These are phyloP conservation scores for Cicer judaicum DNA, from an alignment of 306 rosid species.

Conservation along the genomic window DNA sequence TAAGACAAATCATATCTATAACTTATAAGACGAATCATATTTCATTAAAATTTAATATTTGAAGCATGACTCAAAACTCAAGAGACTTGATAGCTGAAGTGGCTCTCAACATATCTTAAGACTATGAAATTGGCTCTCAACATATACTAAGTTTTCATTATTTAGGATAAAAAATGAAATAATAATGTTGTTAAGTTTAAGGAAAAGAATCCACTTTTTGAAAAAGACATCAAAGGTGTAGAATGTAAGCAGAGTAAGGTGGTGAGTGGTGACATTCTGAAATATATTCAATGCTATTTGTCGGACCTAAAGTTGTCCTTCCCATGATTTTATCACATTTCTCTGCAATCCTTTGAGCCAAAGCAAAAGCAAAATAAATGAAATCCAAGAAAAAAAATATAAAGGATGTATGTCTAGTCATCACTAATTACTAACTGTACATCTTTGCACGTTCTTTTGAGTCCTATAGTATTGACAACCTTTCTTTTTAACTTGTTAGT, in stretches of 20 bases:
- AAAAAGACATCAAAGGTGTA: slow-evolving; percentile 42
- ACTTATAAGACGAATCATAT: too few relatives aligned
- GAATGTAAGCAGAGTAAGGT: slow-evolving; percentile 33
- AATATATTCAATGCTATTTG: slow-evolving; percentile 42
- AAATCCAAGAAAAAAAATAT: slow-evolving; percentile 37
- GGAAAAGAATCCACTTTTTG: slow-evolving; percentile 34
- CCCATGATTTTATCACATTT: slow-evolving; percentile 22
- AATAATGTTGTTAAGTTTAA: background rate
- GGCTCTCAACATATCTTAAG: too few relatives aligned
- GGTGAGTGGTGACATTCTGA: slow-evolving; percentile 38
- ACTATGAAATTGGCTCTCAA: too few relatives aligned
- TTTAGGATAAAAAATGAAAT: too few relatives aligned
- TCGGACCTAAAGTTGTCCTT: slow-evolving; percentile 47
- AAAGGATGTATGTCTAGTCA: slow-evolving; percentile 40
- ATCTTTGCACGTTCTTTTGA: slow-evolving; percentile 37
- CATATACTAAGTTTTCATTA: too few relatives aligned
- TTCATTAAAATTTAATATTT: too few relatives aligned
- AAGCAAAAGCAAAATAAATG: slow-evolving; percentile 42
- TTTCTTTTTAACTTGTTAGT: slow-evolving; percentile 29
- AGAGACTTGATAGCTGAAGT: too few relatives aligned
- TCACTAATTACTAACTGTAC: slow-evolving; percentile 8
- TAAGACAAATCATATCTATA: too few relatives aligned
- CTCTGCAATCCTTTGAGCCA: slow-evolving; percentile 13
- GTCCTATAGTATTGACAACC: background rate
- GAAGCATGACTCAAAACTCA: too few relatives aligned